Evolutionary conservation across 148 eudicot species (phyloP), one percentile per base, ranked within the genome.

Genomic region (Rhododendron mucronatum): DNA sequence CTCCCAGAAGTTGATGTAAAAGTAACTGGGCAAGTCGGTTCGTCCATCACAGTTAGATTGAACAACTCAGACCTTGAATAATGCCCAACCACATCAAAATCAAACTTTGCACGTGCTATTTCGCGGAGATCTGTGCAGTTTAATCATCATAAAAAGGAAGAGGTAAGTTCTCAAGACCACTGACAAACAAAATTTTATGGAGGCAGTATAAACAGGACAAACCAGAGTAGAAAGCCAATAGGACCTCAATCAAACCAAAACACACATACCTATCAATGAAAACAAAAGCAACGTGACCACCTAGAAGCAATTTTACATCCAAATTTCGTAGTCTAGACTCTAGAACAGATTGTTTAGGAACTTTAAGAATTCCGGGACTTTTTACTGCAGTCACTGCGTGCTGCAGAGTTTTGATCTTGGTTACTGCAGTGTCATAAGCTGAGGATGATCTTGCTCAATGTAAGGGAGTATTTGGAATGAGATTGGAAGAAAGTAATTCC

Each of bases 1-100:
- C 85, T 92, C 73, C 84, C 91, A 59, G 93, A 85, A 26, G 91
- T 91, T 67, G 98, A 94, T 41, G 93, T 87, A 91, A 95, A 96
- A 51, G 93, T 89, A 50, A 95, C 99, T 14, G 99, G 97, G 83
- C 73, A 61, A 45, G 93, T 87, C 20, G 96, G 97, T 67, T 94
- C 91, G 85, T 95, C 98, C 91, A 88, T 92, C 78, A 96, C 99
- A 86, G 89, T 90, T 67, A 96, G 86, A 87, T 94, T 96, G 61
- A 96, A 90, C 41, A 96, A 84, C 89, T 96, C 99, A 4, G 97
- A 92, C 86, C 98, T 92, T 86, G 99, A 89, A 88, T 95, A 96
- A 85, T 96, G 99, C 45, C 98, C 98, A 85, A 94, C 95, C 74
- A 95, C 99, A 86, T 96, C 99, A 81, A 96, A 96, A 88, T 91